Conservation (phyloP, 441 rosid genomes). For the Euphorbia corollata region DNA sequence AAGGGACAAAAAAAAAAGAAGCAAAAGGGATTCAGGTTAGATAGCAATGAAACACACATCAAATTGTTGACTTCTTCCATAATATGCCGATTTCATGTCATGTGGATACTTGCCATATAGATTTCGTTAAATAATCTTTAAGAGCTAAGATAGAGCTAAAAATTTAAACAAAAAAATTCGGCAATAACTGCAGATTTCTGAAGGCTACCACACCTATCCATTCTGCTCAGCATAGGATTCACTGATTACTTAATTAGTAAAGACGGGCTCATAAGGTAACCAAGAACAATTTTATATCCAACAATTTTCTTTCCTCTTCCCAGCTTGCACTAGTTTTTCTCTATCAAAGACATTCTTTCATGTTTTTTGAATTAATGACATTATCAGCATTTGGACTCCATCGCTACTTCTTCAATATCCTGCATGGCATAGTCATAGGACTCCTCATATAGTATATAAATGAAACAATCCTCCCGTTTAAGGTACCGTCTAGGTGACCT, state of each 20-base stretch:
- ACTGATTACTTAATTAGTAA: too few relatives aligned
- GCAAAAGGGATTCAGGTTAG: background rate
- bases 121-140: background rate
- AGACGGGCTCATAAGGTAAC: background rate
- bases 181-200: too few relatives aligned
- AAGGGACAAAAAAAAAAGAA: background rate
- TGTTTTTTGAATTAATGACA: background rate
- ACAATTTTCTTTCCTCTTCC: background rate
- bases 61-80: background rate
- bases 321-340: background rate
- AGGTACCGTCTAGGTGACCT: too few relatives aligned
- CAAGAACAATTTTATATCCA: background rate
- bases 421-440: too few relatives aligned
- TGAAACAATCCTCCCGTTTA: too few relatives aligned
- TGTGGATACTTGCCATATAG: background rate
- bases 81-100: background rate
- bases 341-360: background rate
- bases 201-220: too few relatives aligned
- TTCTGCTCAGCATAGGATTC: too few relatives aligned
- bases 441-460: too few relatives aligned
- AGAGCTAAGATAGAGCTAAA: too few relatives aligned
- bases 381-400: background rate
- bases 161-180: too few relatives aligned
- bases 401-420: background rate
- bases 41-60: background rate